Evolutionary conservation across 164 flowering plant species (phyloP).

Genomic region (Liriodendron chinense): DNA sequence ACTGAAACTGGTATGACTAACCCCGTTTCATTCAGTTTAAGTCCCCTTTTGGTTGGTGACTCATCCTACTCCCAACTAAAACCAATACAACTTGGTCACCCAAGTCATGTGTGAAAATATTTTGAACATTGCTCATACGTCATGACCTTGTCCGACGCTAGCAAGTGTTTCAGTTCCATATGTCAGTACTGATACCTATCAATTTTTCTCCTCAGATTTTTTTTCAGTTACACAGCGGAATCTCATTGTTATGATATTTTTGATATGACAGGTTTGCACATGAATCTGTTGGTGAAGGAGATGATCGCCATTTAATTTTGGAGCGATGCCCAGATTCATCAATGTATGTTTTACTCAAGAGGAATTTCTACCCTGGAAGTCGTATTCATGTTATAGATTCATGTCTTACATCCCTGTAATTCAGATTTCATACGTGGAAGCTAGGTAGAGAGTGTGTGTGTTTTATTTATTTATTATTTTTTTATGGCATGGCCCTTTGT

Average conservation of each 20-base stretch:
- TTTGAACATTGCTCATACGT: neutral
- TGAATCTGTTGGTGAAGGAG: conserved; percentile 94
- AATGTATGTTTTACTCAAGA: conserved; percentile 46
- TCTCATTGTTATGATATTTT: neutral
- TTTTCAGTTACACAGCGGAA: neutral
- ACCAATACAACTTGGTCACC: too few species aligned
- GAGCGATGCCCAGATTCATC: conserved; percentile 79
- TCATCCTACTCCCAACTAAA: too few species aligned
- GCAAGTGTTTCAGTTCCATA: neutral
- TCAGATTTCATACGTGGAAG: neutral
- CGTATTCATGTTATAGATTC: neutral
- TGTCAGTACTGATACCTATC: neutral
- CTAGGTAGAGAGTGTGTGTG: neutral
- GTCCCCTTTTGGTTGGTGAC: too few species aligned
- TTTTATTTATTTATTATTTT: too few species aligned
- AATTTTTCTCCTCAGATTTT: neutral
- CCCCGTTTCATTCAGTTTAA: too few species aligned
- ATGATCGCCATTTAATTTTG: conserved; percentile 74
- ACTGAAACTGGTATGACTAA: too few species aligned
- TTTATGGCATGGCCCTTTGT: too few species aligned
- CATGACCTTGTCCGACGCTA: neutral
- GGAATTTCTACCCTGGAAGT: neutral
- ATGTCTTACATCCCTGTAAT: neutral
- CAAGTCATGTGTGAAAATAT: too few species aligned
- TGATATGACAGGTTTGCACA: conserved; percentile 65